Conservation (phyloP, 2,329 filamentous ascomycete species). For the Aspergillus alliaceus region DNA sequence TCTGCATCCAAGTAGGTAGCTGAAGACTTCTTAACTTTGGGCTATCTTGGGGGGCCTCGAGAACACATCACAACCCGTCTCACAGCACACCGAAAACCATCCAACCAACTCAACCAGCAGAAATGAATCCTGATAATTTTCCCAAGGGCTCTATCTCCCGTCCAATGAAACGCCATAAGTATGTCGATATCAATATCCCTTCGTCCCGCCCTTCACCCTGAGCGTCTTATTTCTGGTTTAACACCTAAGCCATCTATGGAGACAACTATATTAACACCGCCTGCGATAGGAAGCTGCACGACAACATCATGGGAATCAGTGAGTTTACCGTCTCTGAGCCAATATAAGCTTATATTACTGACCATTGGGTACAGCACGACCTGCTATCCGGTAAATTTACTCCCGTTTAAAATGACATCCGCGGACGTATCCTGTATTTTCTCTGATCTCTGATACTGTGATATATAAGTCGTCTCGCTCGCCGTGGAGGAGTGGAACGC, state of each 20-base stretch:
- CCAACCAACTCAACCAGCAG: no score
- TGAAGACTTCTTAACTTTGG: background rate
- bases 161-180: no score
- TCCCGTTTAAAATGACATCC: background rate
- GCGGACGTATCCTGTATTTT: background rate
- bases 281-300: slow-evolving; percentile 15
- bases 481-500: slow-evolving; percentile 33
- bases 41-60: no score
- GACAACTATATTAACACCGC: background rate
- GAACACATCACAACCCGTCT: no score
- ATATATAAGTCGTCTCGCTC: slow-evolving; percentile 32
- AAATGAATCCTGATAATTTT: no score
- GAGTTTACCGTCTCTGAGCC: slow-evolving; percentile 8
- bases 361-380: slow-evolving; percentile 20
- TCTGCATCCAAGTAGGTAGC: background rate
- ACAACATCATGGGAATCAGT: slow-evolving; percentile 32
- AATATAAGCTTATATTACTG: background rate
- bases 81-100: no score
- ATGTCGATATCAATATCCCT: background rate
- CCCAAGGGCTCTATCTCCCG: no score
- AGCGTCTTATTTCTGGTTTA: background rate
- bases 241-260: background rate
- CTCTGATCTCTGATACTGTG: background rate
- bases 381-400: slow-evolving; percentile 29
- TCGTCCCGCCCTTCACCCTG: background rate